These are phyloP conservation scores for Alternaria solani DNA, from an alignment of 2,329 filamentous ascomycete genomes.

Conservation along the genomic window DNA sequence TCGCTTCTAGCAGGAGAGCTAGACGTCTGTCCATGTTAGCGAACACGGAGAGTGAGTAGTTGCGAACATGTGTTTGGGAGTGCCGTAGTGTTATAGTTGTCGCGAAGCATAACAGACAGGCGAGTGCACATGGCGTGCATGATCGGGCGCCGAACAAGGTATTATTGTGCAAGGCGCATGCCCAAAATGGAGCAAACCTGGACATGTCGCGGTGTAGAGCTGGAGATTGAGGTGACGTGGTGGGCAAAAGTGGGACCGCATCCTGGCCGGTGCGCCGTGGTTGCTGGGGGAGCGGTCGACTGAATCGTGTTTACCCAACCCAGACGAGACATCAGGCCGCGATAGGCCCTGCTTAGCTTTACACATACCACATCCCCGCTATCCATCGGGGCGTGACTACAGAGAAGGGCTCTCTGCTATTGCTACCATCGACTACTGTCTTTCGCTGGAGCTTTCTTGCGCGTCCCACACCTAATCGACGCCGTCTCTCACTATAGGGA, in stretches of 20 bases:
- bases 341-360: conserved; percentile 22
- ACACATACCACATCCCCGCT: conserved; percentile 26
- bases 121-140: not conserved
- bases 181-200: not conserved
- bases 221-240: conserved; percentile 27
- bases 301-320: conserved; percentile 27
- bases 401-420: conserved; percentile 18
- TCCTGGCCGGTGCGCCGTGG: conserved; percentile 13
- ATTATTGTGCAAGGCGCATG: not conserved
- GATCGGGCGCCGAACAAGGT: not conserved
- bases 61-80: not conserved
- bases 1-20: not conserved
- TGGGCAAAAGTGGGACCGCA: conserved; percentile 17
- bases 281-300: conserved; percentile 31
- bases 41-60: not conserved
- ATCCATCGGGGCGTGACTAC: conserved; percentile 22
- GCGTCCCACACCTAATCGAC: conserved; percentile 4
- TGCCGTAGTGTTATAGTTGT: not conserved
- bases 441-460: conserved; percentile 15
- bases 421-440: conserved; percentile 16
- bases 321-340: conserved; percentile 26
- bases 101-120: not conserved
- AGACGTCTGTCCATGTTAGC: conserved; percentile 1
- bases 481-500: conserved; percentile 11
- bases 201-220: conserved; percentile 9